Evolutionary conservation across 257 asterid genomes (phyloP).

Genomic region (Plantago major): DNA sequence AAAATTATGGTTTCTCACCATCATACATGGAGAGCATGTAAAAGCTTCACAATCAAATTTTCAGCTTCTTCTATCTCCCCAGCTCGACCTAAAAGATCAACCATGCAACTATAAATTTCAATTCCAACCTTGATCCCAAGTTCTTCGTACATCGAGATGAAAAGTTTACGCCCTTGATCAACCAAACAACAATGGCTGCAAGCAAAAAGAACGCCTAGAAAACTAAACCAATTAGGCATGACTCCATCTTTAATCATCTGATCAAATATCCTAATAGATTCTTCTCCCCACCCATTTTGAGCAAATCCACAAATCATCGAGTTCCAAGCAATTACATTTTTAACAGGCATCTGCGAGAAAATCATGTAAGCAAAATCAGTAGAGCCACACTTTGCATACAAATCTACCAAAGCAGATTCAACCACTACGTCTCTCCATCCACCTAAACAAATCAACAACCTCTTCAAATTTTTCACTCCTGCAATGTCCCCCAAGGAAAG

Average conservation of each 20-base stretch:
- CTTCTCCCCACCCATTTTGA: conserved; percentile 77
- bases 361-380: conserved; percentile 56
- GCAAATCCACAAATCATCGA: conserved; percentile 90
- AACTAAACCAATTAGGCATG: conserved; percentile 60
- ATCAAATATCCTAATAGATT: conserved; percentile 52
- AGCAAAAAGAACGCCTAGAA: conserved; percentile 72
- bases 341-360: conserved; percentile 53
- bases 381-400: conserved; percentile 84
- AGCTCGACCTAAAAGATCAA: conserved; percentile 75
- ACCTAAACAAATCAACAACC: conserved; percentile 60
- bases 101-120: conserved; percentile 85
- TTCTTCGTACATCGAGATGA: conserved; percentile 42
- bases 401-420: conserved; percentile 87
- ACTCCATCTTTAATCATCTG: conserved; percentile 53
- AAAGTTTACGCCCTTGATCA: conserved; percentile 49
- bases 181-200: conserved; percentile 86
- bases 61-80: conserved; percentile 80
- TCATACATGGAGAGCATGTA: too few relatives aligned
- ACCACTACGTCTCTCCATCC: conserved; percentile 79
- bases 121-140: conserved; percentile 46
- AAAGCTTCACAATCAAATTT: conserved; percentile 43
- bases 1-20: too few relatives aligned
- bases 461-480: conserved; percentile 47
- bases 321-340: conserved; percentile 83
- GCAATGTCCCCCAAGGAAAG: conserved; percentile 86